phyloP scores from a whole-genome alignment of 2,329 filamentous ascomycete species.

The Pseudocercospora crystallina region DNA sequence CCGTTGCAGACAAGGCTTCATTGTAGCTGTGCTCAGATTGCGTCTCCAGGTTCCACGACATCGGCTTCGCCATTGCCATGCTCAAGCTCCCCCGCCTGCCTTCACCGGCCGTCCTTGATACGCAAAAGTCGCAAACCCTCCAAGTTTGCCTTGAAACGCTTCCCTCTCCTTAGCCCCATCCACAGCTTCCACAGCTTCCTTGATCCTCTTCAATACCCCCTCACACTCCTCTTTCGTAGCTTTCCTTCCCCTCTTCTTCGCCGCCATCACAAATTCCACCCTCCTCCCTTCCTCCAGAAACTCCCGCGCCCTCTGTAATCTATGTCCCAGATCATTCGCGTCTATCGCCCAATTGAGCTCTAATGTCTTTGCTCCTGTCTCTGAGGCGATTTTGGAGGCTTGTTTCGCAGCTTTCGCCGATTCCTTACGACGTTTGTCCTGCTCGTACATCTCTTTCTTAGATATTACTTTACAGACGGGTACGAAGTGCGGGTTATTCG shows the following conservation, averaged over 20 bases:
- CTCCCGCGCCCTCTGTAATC: constrained; percentile 62
- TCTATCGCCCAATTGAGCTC: constrained; percentile 90
- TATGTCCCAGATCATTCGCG: constrained; percentile 69
- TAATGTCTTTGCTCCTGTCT: constrained; percentile 65
- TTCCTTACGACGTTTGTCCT: constrained; percentile 44
- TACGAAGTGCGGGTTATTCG: constrained; percentile 41
- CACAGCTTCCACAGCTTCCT: constrained; percentile 45
- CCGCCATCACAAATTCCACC: constrained; percentile 71
- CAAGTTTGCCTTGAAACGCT: constrained; percentile 47
- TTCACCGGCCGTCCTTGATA: constrained; percentile 41
- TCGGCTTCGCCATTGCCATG: too few relatives aligned
- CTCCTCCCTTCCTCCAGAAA: constrained; percentile 74
- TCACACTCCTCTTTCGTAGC: constrained; percentile 63
- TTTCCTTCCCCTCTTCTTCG: constrained; percentile 62
- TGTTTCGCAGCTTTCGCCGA: constrained; percentile 47
- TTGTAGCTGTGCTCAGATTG: too few relatives aligned
- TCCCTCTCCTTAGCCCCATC: constrained; percentile 48
- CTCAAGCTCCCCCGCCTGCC: not conserved
- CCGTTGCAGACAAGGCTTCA: too few relatives aligned
- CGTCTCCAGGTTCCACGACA: too few relatives aligned
- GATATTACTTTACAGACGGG: constrained; percentile 72
- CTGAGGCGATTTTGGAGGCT: constrained; percentile 40
- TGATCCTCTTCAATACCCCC: constrained; percentile 56
- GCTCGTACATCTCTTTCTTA: constrained; percentile 53
- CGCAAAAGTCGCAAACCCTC: constrained; percentile 46